These are phyloP conservation scores for Nannochloropsis gaditana DNA, from an alignment of 108 stramenopile genomes.

Conservation along the genomic window DNA sequence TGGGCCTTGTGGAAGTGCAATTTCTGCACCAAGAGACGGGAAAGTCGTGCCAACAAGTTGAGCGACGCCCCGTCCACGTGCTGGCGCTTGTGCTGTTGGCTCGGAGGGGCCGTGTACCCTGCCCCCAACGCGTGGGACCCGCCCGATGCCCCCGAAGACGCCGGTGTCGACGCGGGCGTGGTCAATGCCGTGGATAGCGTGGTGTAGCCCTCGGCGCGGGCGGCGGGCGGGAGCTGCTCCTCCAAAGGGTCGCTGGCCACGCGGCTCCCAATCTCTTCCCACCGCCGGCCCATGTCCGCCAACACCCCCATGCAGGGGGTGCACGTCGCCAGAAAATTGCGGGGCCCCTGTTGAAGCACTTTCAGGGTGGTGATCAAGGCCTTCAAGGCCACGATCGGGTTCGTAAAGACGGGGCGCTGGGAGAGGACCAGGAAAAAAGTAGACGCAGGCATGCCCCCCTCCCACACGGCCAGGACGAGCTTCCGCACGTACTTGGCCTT, in stretches of 20 bases:
- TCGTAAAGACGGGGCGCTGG: not conserved
- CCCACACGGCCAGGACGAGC: constrained; percentile 13
- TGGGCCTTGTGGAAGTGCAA: constrained; percentile 3
- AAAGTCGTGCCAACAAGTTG: not conserved
- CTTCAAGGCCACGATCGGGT: constrained; percentile 5
- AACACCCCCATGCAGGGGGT: not conserved
- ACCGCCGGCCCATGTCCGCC: not conserved
- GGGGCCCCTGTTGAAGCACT: constrained; percentile 20
- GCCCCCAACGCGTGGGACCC: not conserved
- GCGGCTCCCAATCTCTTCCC: not conserved
- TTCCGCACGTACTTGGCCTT: constrained; percentile 12
- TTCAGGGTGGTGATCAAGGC: not conserved
- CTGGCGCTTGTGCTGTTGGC: not conserved
- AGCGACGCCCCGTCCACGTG: not conserved
- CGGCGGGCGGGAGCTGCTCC: not conserved
- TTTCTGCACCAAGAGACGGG: not conserved
- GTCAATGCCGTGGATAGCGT: not conserved
- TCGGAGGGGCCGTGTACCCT: not conserved
- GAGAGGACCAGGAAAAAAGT: not conserved
- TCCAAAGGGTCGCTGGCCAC: not conserved
- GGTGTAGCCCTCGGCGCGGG: not conserved
- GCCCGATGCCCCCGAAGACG: not conserved
- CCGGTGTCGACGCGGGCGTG: not conserved
- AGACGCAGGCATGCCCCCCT: not conserved
- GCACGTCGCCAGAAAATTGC: not conserved